Evolutionary conservation across 192 early-diverging fungal species (phyloP), one percentile per base, ranked within the genome.

Genomic region (Entrophospora sp.): DNA sequence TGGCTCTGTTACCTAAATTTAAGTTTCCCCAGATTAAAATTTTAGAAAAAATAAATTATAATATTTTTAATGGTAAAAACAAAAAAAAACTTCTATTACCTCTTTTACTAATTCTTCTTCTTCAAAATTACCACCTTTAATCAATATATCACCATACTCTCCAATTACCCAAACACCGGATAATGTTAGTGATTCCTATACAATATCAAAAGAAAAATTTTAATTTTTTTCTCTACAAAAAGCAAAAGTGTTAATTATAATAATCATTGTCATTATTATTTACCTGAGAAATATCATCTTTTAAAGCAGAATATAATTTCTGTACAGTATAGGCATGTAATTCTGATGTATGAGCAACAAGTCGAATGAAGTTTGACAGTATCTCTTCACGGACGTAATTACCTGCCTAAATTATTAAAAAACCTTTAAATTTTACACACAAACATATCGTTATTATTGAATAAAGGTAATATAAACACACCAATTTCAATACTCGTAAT

Each of bases 161-260:
- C 97, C 97, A 72, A 98, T 85, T 52, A 88, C 82, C 97, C 97
- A 99, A 5, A 91, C 82, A 37, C 86, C 89, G 25, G 90, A 90
- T 67, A 94, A 79, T 20, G 94, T 86, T 57, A 98, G 82, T 8
- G 89, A 91, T 69, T 95, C 92, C 77, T 96, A 86, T 45, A 79
- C 70, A 20, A 74, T 55, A 31, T 83, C 82, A 40, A 44, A 25
- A 57, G 28, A 31, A n/a, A n/a, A n/a, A n/a, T n/a, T n/a, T n/a
- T n/a, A n/a, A n/a, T n/a, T 24, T 69, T 16, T 53, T 45, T 40
- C 13, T 9, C 8, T 52, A 31, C 31, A 36, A 48, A 24, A 20
- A 46, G 2, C 18, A n/a, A 8, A 36, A 16, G 20, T 18, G 16
- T 51, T 32, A 48, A n/a, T n/a, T 35, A 57, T 16, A 43, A 49